Evolutionary conservation across 2,329 filamentous ascomycete genomes (phyloP).

Genomic region (Didymella exigua): DNA sequence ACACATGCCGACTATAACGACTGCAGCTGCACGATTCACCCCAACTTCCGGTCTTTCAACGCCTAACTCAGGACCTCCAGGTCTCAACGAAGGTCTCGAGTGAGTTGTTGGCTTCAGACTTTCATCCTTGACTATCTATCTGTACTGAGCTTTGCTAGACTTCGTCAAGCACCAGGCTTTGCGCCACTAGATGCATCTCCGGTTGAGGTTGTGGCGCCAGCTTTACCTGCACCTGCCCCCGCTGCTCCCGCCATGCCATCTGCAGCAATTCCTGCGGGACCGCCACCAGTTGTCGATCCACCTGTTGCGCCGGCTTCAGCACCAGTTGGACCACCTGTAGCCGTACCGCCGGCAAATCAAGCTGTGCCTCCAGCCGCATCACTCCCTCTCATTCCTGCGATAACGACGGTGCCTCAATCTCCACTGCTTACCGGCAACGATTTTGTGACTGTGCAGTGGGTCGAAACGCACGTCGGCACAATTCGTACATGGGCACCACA

Average conservation of each 20-base stretch:
- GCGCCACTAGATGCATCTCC: slow-evolving; percentile 5
- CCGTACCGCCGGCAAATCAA: slow-evolving; percentile 8
- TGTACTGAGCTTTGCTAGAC: slow-evolving; percentile 8
- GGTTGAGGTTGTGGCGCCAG: background rate
- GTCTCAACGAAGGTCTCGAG: slow-evolving; percentile 2
- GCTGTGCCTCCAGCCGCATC: slow-evolving; percentile 2
- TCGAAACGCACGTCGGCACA: slow-evolving; percentile 37
- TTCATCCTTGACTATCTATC: no score
- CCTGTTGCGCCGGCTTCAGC: slow-evolving; percentile 3
- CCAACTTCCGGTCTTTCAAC: background rate
- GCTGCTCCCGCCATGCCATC: slow-evolving; percentile 2
- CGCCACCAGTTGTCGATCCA: background rate
- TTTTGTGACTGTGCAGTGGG: slow-evolving; percentile 42
- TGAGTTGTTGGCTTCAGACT: background rate
- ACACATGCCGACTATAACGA: background rate
- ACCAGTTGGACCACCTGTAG: slow-evolving; percentile 6
- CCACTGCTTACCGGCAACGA: slow-evolving; percentile 15
- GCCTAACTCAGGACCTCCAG: background rate
- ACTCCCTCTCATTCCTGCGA: slow-evolving; percentile 1
- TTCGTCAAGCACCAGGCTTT: slow-evolving; percentile 19
- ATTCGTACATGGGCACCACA: slow-evolving; percentile 42
- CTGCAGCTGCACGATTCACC: background rate
- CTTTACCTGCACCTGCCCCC: background rate
- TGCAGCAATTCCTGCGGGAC: slow-evolving; percentile 3
- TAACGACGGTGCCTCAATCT: background rate